These are phyloP conservation scores for Linum tenue DNA, from an alignment of 345 rosid species.

Conservation along the genomic window DNA sequence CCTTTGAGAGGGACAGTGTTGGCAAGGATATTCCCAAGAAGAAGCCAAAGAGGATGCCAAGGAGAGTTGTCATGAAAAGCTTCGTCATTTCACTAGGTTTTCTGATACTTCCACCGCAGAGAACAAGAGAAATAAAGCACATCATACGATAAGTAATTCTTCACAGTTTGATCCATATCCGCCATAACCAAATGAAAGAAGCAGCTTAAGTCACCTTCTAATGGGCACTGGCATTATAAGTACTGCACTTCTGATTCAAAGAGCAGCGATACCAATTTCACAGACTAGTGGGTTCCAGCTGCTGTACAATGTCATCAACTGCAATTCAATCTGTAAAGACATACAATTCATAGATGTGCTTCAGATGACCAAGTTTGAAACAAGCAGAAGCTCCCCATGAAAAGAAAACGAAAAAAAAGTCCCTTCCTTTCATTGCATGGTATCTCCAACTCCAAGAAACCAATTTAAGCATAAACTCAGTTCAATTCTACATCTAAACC, in stretches of 20 bases:
- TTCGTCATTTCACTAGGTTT: constrained; percentile 63
- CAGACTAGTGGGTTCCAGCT: not conserved
- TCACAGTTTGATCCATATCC: not conserved
- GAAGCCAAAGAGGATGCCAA: constrained; percentile 69
- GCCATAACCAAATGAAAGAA: constrained; percentile 1
- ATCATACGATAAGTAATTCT: no score
- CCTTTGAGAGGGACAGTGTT: constrained; percentile 69
- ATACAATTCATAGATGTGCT: no score
- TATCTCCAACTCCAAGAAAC: no score
- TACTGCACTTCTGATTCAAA: not conserved
- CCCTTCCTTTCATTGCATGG: no score
- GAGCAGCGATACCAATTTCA: not conserved
- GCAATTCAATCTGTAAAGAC: not conserved
- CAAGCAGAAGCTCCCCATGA: no score
- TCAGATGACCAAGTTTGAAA: no score
- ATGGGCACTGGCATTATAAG: not conserved
- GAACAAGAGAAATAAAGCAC: not conserved
- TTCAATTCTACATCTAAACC: no score
- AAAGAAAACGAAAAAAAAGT: no score
- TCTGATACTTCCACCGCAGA: constrained; percentile 40
- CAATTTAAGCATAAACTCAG: no score
- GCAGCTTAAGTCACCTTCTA: constrained; percentile 29
- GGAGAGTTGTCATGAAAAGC: constrained; percentile 56
- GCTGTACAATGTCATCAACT: not conserved
- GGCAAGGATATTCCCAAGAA: constrained; percentile 76